Evolutionary conservation across 2,329 filamentous ascomycete genomes (phyloP).

Genomic region (Rugonectria rugulosa): DNA sequence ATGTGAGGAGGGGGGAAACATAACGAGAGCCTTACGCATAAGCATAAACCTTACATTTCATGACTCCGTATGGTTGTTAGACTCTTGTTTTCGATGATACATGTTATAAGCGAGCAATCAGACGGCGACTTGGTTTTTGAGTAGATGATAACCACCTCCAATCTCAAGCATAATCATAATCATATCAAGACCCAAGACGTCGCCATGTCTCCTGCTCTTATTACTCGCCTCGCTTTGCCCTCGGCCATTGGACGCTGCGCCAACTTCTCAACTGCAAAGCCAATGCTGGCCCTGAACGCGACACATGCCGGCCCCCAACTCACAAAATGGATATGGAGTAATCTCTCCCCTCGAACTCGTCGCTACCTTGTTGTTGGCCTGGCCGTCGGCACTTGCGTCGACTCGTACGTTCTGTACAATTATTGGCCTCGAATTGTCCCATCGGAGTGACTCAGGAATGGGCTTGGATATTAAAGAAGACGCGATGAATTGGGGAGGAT

Average conservation of each 20-base stretch:
- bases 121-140: too few relatives aligned
- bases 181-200: neutral
- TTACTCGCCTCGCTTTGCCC: conserved; percentile 28
- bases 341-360: conserved; percentile 37
- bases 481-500: neutral
- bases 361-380: conserved; percentile 35
- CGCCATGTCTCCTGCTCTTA: conserved; percentile 29
- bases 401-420: conserved; percentile 39
- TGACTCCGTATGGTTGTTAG: neutral
- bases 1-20: neutral
- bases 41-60: conserved; percentile 11
- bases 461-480: neutral
- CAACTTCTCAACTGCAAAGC: conserved; percentile 35
- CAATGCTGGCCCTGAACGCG: conserved; percentile 14
- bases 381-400: conserved; percentile 27
- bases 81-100: neutral
- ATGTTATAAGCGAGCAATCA: conserved; percentile 2
- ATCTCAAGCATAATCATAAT: too few relatives aligned
- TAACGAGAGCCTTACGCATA: conserved; percentile 6
- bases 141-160: too few relatives aligned
- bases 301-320: neutral
- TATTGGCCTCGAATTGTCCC: conserved; percentile 36
- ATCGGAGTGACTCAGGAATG: neutral
- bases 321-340: conserved; percentile 38
- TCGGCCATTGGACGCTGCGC: conserved; percentile 21